Conservation (phyloP, 495 filamentous ascomycete genomes). For the Hypoxylon fuscum region DNA sequence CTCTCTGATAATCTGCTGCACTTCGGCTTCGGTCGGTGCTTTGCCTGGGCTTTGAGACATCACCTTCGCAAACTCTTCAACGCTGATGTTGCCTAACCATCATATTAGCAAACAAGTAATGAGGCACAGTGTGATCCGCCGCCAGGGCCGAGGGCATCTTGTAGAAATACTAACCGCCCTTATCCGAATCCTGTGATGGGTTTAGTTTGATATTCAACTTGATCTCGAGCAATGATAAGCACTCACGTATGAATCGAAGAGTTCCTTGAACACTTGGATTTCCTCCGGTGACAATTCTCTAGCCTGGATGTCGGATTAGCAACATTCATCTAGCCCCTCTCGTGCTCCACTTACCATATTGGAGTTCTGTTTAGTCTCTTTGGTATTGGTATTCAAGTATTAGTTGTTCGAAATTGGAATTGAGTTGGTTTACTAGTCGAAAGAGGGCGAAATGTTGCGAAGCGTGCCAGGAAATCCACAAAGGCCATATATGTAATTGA, state of each 20-base stretch:
- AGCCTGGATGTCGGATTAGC: conserved; percentile 38
- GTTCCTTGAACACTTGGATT: conserved; percentile 47
- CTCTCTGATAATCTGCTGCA: conserved; percentile 48
- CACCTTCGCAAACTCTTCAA: conserved; percentile 49
- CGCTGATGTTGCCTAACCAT: conserved; percentile 44
- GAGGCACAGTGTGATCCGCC: not conserved
- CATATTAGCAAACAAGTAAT: conserved; percentile 10
- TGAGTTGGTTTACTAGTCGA: not conserved
- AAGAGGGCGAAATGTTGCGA: conserved; percentile 3
- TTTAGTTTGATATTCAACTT: conserved; percentile 2
- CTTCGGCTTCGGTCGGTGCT: conserved; percentile 39
- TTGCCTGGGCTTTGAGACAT: conserved; percentile 48
- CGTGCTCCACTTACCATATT: conserved; percentile 12
- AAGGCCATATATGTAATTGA: conserved; percentile 5
- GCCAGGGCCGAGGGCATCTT: no score
- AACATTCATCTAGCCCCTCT: not conserved
- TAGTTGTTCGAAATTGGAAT: not conserved
- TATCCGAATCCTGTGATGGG: conserved; percentile 42
- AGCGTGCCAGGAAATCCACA: not conserved
- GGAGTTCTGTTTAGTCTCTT: not conserved
- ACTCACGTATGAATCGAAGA: conserved; percentile 50
- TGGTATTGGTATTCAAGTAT: not conserved
- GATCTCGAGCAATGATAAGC: not conserved
- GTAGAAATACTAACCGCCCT: conserved; percentile 42
- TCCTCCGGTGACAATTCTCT: conserved; percentile 44